phyloP scores from a whole-genome alignment of 176 grass and related monocot genomes.

The Calamus simplicifolius region DNA sequence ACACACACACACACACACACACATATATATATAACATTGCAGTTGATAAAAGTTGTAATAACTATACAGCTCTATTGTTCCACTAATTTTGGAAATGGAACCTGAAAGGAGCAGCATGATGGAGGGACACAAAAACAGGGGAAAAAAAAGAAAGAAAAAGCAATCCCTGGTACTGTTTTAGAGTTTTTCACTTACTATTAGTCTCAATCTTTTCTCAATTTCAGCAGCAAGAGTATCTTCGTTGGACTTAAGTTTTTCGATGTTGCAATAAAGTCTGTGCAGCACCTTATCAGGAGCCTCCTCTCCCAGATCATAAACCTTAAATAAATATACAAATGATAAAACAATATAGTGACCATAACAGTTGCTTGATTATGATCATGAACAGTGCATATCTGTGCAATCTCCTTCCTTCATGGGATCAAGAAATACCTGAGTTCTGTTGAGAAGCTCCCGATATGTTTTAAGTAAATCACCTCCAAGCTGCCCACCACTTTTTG shows the following conservation, averaged over 20 bases:
- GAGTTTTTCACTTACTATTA: constrained; percentile 63
- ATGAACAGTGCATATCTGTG: too few relatives aligned
- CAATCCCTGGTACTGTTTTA: too few relatives aligned
- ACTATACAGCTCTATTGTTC: too few relatives aligned
- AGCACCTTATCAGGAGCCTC: constrained; percentile 87
- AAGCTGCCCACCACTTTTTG: constrained; percentile 75
- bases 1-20: too few relatives aligned
- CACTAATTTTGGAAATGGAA: too few relatives aligned
- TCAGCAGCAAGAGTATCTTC: constrained; percentile 43
- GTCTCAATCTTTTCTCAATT: constrained; percentile 59
- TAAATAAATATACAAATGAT: constrained; percentile 10
- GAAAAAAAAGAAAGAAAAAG: too few relatives aligned
- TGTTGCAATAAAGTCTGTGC: constrained; percentile 62
- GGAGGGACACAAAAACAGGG: too few relatives aligned
- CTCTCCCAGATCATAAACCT: constrained; percentile 89
- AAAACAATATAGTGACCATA: too few relatives aligned
- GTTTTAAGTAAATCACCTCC: constrained; percentile 65
- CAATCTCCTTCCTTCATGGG: too few relatives aligned
- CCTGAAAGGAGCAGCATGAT: too few relatives aligned
- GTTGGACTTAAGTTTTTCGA: constrained; percentile 61
- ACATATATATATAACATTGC: neutral
- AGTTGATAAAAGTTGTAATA: too few relatives aligned
- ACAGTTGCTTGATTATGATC: too few relatives aligned
- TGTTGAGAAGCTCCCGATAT: constrained; percentile 72
- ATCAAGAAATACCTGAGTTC: constrained; percentile 46